Base-by-base conservation (phyloP, 1,139 yeast genomes). In the Saccharomyces hybrid region DNA sequence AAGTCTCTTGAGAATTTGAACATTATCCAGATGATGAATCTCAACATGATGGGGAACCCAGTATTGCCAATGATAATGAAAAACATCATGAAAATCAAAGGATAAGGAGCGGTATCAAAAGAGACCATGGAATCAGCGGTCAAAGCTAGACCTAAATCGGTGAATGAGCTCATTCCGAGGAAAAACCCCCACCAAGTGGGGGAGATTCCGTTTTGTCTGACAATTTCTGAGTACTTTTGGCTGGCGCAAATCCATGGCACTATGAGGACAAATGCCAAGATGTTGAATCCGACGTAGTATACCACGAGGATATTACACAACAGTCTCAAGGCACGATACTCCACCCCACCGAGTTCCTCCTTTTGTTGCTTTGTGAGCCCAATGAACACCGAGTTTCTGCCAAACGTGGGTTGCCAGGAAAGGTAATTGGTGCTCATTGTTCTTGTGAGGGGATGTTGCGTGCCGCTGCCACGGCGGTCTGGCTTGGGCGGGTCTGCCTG, bases 341-440 rank as follows among this genome's bases (percentile, higher is more conserved):
- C 99, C 8, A 93, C 97, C 50, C 98, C 99, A 28, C 99, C 99
- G 47, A 93, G 73, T 67, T 93, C 99, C 56, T 86, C 95, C 64
- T 89, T 88, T 69, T 93, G 98, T 26, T 81, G 86, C 28, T 83
- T 89, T 2, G 88, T 83, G 54, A 93, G 71, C 30, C 86, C 86
- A 3, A 88, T 87, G 74, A 93, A 91, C 0, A 90, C 86, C 1
- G 98, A 91, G 70, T 93, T 93, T 67, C 97, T 79, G 20, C 97
- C 99, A 47, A 93, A 79, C 13, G 66, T 88, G 0, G 98, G 97
- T 32, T 79, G 80, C 90, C 95, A 91, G 0, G 97, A 88, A 41
- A 91, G 74, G 64, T 90, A 91, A 59, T 76, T 78, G 0, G 83
- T 73, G 55, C 83, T 79, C 80, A 79, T 79, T 6, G 65, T 64